Percentiles rank a stretch among this genome's conserved stretches.
Conservation (phyloP, 2,329 filamentous ascomycete genomes). For the Aspergillus piperis region DNA sequence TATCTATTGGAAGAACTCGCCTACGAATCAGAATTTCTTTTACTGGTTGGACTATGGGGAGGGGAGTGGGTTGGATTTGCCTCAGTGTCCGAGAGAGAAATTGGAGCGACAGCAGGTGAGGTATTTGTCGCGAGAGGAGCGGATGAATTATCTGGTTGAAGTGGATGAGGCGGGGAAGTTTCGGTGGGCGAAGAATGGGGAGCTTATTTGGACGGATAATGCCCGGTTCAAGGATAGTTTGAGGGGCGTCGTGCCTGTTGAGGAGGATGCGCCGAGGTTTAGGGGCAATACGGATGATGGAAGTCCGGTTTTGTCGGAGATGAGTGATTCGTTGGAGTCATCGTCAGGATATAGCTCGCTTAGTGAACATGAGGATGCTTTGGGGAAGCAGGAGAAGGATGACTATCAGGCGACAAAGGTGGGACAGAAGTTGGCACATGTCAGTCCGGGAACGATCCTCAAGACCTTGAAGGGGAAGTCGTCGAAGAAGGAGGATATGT, state of each 20-base stretch:
- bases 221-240: constrained; percentile 74
- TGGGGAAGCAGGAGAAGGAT: constrained; percentile 62
- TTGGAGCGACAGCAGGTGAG: constrained; percentile 78
- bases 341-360: constrained; percentile 2
- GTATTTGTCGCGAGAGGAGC: constrained; percentile 80
- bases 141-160: constrained; percentile 75
- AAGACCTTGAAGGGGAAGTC: constrained; percentile 73
- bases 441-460: constrained; percentile 71
- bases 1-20: constrained; percentile 74
- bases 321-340: constrained; percentile 22
- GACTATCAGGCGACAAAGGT: constrained; percentile 64
- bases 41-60: constrained; percentile 88
- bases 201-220: constrained; percentile 73
- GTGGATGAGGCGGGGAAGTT: constrained; percentile 73
- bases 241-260: constrained; percentile 66
- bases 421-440: constrained; percentile 62
- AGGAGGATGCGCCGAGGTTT: constrained; percentile 62
- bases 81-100: constrained; percentile 70
- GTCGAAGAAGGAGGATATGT: constrained; percentile 81
- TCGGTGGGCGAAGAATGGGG: constrained; percentile 84
- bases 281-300: constrained; percentile 34
- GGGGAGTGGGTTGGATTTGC: constrained; percentile 69
- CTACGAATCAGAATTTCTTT: constrained; percentile 86
- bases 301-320: constrained; percentile 11
- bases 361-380: constrained; percentile 30